Percentiles rank a stretch among this genome's conserved stretches.
Conservation (phyloP, 2,329 filamentous ascomycete genomes). For the Alternaria tenuissima region DNA sequence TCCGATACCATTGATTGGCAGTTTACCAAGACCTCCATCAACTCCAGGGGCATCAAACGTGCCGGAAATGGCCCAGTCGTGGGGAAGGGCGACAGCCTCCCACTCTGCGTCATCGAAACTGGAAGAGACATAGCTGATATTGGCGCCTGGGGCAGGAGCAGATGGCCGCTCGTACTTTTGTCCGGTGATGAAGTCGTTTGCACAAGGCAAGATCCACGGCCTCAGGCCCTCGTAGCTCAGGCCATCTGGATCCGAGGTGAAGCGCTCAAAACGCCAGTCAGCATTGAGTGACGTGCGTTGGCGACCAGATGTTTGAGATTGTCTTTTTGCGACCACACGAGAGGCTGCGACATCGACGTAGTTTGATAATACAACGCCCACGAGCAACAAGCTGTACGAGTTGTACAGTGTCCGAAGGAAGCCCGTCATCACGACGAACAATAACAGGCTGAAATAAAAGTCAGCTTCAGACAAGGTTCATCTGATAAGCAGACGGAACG, state of each 20-base stretch:
- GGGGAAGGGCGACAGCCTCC: constrained; percentile 55
- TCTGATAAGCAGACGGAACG: constrained; percentile 10
- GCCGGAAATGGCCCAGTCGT: constrained; percentile 61
- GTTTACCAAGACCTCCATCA: constrained; percentile 51
- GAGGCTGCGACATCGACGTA: constrained; percentile 15
- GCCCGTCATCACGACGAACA: constrained; percentile 4
- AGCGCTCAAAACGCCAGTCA: constrained; percentile 53
- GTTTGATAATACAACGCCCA: constrained; percentile 21
- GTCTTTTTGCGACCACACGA: constrained; percentile 10
- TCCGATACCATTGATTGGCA: constrained; percentile 63
- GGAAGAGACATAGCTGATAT: constrained; percentile 45
- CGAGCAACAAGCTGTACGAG: constrained; percentile 13
- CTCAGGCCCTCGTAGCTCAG: constrained; percentile 52
- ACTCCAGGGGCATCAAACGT: constrained; percentile 53
- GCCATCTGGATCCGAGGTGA: constrained; percentile 48
- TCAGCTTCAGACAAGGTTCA: constrained; percentile 1
- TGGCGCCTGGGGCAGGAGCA: constrained; percentile 36
- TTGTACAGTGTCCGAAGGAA: constrained; percentile 8
- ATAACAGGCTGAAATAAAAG: neutral
- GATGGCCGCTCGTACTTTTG: constrained; percentile 45
- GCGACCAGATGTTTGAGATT: constrained; percentile 18
- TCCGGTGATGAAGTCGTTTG: constrained; percentile 53
- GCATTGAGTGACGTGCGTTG: constrained; percentile 48
- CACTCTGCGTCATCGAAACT: constrained; percentile 54
- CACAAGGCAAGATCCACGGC: constrained; percentile 54